Conservation (phyloP, 2,329 filamentous ascomycete species). For the Cadophora luteo-olivacea region DNA sequence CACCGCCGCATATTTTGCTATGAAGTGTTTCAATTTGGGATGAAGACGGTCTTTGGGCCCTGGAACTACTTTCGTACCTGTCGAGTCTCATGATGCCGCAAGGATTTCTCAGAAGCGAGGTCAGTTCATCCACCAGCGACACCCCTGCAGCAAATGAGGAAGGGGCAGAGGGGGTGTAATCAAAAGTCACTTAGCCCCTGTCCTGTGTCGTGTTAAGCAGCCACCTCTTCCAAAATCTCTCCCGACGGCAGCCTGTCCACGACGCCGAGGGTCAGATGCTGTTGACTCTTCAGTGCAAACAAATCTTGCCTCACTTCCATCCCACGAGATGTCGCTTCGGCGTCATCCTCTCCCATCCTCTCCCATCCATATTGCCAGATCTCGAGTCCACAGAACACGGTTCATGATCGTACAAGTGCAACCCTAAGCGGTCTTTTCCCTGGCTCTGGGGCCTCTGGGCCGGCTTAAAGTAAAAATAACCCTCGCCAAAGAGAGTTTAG, state of each 20-base stretch:
- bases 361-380: conserved; percentile 6
- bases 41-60: neutral
- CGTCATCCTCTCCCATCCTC: neutral
- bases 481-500: conserved; percentile 12
- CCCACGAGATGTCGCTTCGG: neutral
- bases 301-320: neutral
- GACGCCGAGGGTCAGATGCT: conserved; percentile 9
- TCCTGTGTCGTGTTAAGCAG: too few relatives aligned
- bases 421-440: neutral
- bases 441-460: neutral
- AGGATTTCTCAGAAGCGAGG: conserved; percentile 13
- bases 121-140: conserved; percentile 9
- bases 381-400: conserved; percentile 3
- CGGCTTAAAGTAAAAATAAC: conserved; percentile 12
- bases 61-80: conserved; percentile 12
- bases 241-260: conserved; percentile 1
- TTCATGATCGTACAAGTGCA: conserved; percentile 13
- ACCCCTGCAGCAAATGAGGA: neutral
- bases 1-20: conserved; percentile 3
- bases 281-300: conserved; percentile 3
- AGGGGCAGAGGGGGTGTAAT: neutral
- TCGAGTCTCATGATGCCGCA: conserved; percentile 12
- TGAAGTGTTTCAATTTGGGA: conserved; percentile 16
- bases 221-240: neutral
- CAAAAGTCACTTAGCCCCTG: conserved; percentile 7